Evolutionary conservation across 2,329 filamentous ascomycete species (phyloP).

Genomic region (Fusarium agapanthi): DNA sequence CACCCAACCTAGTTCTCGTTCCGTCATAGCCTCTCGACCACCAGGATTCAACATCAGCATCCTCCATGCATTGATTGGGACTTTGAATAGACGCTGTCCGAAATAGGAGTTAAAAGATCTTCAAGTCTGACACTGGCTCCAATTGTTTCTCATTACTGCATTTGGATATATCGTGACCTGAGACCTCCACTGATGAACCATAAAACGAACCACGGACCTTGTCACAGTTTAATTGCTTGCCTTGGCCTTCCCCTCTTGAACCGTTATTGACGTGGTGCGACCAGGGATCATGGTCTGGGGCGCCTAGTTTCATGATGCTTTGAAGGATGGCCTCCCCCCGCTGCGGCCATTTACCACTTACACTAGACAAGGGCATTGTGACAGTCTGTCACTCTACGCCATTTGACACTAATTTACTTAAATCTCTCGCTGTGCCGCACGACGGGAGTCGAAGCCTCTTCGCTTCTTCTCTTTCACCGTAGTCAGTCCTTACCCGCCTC

Average conservation of each 20-base stretch:
- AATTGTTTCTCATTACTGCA: constrained; percentile 4
- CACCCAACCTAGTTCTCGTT: constrained; percentile 2
- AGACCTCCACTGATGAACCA: constrained; percentile 26
- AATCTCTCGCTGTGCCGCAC: constrained; percentile 34
- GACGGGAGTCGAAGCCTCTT: neutral
- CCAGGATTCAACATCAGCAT: neutral
- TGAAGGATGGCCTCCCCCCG: constrained; percentile 34
- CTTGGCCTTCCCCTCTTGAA: constrained; percentile 29
- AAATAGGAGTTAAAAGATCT: constrained; percentile 21
- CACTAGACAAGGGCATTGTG: constrained; percentile 34
- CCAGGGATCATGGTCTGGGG: constrained; percentile 23
- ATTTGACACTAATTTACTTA: constrained; percentile 31
- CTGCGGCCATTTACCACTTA: constrained; percentile 34
- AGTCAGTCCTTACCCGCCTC: constrained; percentile 5
- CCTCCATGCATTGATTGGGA: neutral
- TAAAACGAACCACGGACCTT: constrained; percentile 11
- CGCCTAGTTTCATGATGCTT: constrained; percentile 37
- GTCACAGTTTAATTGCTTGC: constrained; percentile 33
- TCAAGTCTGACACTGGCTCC: constrained; percentile 4
- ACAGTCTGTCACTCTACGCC: constrained; percentile 7
- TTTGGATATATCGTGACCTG: constrained; percentile 1
- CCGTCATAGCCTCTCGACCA: constrained; percentile 1
- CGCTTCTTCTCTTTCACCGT: neutral
- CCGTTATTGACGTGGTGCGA: constrained; percentile 30
- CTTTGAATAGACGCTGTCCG: neutral